Base-by-base conservation (phyloP, 1,139 yeast genomes). In the Kurtzmaniella quercitrusa region DNA sequence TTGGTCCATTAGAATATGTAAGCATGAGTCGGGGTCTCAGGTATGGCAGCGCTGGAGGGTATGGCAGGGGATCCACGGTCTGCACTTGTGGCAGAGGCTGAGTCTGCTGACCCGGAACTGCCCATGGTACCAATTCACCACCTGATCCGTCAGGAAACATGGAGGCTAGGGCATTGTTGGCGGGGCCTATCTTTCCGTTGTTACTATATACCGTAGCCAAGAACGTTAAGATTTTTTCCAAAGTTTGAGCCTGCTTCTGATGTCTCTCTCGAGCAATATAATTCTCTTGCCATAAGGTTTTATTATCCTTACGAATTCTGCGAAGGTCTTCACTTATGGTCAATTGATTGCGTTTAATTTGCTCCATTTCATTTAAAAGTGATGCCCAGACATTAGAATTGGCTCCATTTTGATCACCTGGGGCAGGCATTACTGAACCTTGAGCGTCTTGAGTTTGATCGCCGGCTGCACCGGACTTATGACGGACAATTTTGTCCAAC, bases 231-330 rank as follows among this genome's bases (percentile, higher is more conserved):
- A 93, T 93, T 54, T 88, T 85, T 52, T 89, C 96, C 47, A 93
- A 71, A 19, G 96, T 88, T 50, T 87, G 91, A 30, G 91, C 82
- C 59, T 93, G 98, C 36, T 84, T 75, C 50, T 84, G 80, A 59
- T 89, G 88, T 47, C 94, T 78, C 59, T 93, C 97, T 44, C 97
- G 71, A 3, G 94, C 84, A 44, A 83, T 68, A 55, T 76, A 82
- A 56, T 88, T 84, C 59, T 93, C 98, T 47, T 83, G 82, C 98
- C 98, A 93, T 42, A 93, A 67, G 52, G 88, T 66, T 58, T 88
- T 91, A 61, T 93, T 93, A 57, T 94, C 98, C 50, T 83, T 84
- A 49, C 91, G 76, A 33, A 93, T 81, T 46, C 97, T 73, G 51
- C 84, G 69, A 46, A 93, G 69, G 56, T 93, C 98, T 50, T 89